Evolutionary conservation across 768 basidiomycete species (phyloP).

Genomic region (Serendipita sp.): DNA sequence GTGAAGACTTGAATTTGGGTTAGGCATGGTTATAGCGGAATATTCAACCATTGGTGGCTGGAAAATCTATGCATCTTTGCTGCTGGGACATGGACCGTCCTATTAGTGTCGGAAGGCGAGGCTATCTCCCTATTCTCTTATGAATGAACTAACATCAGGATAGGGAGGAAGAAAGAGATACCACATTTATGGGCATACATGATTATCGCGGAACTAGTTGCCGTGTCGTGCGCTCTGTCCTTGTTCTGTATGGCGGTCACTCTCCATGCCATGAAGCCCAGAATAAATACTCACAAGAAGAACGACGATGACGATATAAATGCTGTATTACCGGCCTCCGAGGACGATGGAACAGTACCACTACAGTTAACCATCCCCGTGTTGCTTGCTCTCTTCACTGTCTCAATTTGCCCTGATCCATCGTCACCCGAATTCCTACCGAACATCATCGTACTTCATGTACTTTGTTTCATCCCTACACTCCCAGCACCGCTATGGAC

Average conservation of each 20-base stretch:
- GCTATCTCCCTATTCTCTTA: not conserved
- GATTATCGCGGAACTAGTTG: slow-evolving; percentile 57
- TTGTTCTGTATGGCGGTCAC: slow-evolving; percentile 41
- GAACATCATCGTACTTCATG: slow-evolving; percentile 48
- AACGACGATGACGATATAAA: not conserved
- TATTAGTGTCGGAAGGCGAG: slow-evolving; percentile 37
- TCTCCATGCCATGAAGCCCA: slow-evolving; percentile 14
- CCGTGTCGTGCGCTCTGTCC: slow-evolving; percentile 48
- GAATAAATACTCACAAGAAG: not conserved
- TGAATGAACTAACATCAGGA: not conserved
- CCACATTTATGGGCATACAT: slow-evolving; percentile 50
- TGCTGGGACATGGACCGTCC: slow-evolving; percentile 38
- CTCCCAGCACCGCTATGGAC: slow-evolving; percentile 16
- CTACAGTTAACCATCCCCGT: slow-evolving; percentile 28
- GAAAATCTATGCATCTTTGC: slow-evolving; percentile 49
- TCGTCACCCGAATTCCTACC: slow-evolving; percentile 33
- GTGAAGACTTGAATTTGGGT: not conserved
- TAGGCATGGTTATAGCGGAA: slow-evolving; percentile 23
- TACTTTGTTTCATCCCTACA: slow-evolving; percentile 37
- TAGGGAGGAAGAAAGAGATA: slow-evolving; percentile 21
- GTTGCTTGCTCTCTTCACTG: slow-evolving; percentile 29
- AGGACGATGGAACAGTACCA: slow-evolving; percentile 10
- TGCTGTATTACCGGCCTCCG: not conserved
- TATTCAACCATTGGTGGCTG: slow-evolving; percentile 54
- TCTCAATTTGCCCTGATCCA: slow-evolving; percentile 31